phyloP scores from a whole-genome alignment of 495 filamentous ascomycete species.

The Penicillium robsamsonii region DNA sequence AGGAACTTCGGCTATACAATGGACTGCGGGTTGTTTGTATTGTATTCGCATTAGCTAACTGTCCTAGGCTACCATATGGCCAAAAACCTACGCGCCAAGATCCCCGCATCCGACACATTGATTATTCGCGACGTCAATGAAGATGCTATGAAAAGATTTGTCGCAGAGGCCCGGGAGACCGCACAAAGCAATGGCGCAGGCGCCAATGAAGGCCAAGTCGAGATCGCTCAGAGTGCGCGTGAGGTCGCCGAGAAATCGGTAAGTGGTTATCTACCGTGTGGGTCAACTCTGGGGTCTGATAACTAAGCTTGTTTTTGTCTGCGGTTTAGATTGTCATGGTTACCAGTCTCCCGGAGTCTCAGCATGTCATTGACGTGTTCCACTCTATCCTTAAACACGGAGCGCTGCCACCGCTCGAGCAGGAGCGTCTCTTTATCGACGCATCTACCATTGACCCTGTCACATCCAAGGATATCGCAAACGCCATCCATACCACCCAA shows the following conservation, averaged over 20 bases:
- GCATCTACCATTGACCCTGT: constrained; percentile 84
- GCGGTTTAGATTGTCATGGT: constrained; percentile 66
- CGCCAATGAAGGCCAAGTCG: constrained; percentile 47
- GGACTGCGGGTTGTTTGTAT: constrained; percentile 1
- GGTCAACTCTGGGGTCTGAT: background rate
- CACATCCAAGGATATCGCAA: constrained; percentile 66
- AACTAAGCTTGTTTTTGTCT: constrained; percentile 14
- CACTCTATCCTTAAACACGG: constrained; percentile 55
- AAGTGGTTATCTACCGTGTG: constrained; percentile 36
- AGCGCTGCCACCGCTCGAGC: constrained; percentile 37
- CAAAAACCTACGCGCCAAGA: constrained; percentile 76
- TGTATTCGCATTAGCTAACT: constrained; percentile 8
- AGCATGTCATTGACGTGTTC: constrained; percentile 75
- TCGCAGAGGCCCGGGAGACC: constrained; percentile 53
- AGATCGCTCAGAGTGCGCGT: constrained; percentile 55
- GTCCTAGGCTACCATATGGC: constrained; percentile 76
- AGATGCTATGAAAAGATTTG: constrained; percentile 56
- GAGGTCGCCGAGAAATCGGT: constrained; percentile 73
- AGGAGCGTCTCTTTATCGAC: constrained; percentile 71
- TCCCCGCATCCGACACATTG: constrained; percentile 65
- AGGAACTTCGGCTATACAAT: background rate
- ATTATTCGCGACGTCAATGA: constrained; percentile 74
- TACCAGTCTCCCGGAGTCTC: constrained; percentile 76
- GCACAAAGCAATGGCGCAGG: constrained; percentile 25
- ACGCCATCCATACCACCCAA: constrained; percentile 54